Percentiles rank a stretch among this genome's conserved stretches.
Evolutionary conservation across 148 eudicot species (phyloP).

Genomic region (Arbutus unedo): DNA sequence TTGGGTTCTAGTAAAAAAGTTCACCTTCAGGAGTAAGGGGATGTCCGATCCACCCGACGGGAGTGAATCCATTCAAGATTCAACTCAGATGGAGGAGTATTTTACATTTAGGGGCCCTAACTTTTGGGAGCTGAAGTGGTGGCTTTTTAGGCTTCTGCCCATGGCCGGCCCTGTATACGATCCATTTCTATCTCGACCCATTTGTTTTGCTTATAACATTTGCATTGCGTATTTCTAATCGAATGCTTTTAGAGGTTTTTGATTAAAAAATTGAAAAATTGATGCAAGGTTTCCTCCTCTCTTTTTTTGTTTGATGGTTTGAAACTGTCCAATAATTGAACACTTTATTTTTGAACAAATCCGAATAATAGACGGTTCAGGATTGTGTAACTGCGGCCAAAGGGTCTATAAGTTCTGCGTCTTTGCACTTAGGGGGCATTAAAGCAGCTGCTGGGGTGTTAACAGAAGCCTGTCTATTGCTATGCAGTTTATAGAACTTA

Average conservation of each 20-base stretch:
- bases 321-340: not conserved
- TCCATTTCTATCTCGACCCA: constrained; percentile 2
- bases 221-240: not conserved
- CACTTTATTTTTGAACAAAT: not conserved
- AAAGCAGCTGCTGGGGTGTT: not conserved
- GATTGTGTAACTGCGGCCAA: not conserved
- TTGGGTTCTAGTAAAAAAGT: not conserved
- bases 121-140: not conserved
- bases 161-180: not conserved
- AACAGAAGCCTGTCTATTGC: not conserved
- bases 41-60: not conserved
- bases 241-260: not conserved
- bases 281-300: not conserved
- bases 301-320: not conserved
- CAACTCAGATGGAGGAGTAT: not conserved
- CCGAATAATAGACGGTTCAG: not conserved
- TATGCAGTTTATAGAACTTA: not conserved
- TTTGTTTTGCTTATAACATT: not conserved
- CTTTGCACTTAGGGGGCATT: not conserved
- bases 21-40: not conserved
- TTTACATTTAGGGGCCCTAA: not conserved
- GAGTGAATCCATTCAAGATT: not conserved
- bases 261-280: not conserved
- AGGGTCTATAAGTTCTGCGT: not conserved
- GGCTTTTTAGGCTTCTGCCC: not conserved